Evolutionary conservation across 164 flowering plant species (phyloP).

Genomic region (Chloranthus sessilifolius): DNA sequence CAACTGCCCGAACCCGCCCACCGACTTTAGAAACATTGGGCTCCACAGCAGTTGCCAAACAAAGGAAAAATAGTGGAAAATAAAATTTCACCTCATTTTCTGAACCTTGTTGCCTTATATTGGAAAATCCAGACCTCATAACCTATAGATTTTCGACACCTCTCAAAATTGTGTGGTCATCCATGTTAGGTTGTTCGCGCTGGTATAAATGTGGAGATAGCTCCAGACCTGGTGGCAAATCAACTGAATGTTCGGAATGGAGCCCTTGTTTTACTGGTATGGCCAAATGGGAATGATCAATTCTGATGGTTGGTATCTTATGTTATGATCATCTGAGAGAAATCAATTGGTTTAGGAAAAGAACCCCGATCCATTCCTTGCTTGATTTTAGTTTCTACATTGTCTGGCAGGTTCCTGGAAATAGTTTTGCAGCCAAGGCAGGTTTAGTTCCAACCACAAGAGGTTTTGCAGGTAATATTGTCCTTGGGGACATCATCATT

Average conservation of each 20-base stretch:
- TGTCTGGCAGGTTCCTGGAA: slow-evolving; percentile 55
- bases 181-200: slow-evolving; percentile 67
- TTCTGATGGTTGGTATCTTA: background rate
- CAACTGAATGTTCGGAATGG: slow-evolving; percentile 93
- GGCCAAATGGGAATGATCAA: background rate
- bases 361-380: no score
- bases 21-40: no score
- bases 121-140: background rate
- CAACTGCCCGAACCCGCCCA: no score
- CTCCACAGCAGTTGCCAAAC: no score
- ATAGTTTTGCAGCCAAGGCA: slow-evolving; percentile 77
- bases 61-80: no score
- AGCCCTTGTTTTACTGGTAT: slow-evolving; percentile 79
- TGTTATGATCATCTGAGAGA: background rate
- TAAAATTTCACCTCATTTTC: background rate
- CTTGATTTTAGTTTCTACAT: background rate
- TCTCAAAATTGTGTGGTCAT: background rate
- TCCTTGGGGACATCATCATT: slow-evolving; percentile 78
- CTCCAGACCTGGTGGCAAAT: slow-evolving; percentile 82
- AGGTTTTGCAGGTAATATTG: slow-evolving; percentile 88
- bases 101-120: background rate
- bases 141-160: background rate
- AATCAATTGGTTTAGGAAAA: background rate
- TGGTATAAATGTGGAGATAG: slow-evolving; percentile 73
- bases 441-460: slow-evolving; percentile 75